Base-by-base conservation (phyloP, 2,329 filamentous ascomycete species). In the Pyrenophora seminiperda region DNA sequence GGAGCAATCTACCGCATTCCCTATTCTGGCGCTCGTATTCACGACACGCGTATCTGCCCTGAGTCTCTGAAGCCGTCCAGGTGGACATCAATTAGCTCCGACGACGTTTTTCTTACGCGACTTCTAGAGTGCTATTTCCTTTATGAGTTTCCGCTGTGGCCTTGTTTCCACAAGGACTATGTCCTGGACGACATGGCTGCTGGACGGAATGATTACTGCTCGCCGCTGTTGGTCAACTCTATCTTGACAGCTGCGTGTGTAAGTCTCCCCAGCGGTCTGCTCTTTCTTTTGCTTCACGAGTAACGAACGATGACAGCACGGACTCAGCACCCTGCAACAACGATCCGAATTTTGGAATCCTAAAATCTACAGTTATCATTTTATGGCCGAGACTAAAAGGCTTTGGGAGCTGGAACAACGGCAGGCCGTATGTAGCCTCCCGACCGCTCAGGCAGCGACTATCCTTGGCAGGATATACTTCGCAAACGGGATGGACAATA, bases 101-200 rank as follows among this genome's bases (percentile, higher is more conserved):
- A 56, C 27, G 43, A 59, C 22, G 30, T 36, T n/a, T 44, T 59
- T 7, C 20, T 54, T 32, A 30, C 37, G 10, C 13, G 29, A 20
- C 53, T 54, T n/a, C 33, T 59, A n/a, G 32, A 54, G 19, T 10
- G 11, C 2, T 59, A 56, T 14, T 54, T 59, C 15, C 19, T 48
- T 4, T 47, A 50, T 19, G 50, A 56, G 27, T 56, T 38, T 18
- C 46, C 40, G 2, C 44, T 37, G 10, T 53, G 24, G 20, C 29
- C 43, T 4, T 47, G 38, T 22, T 54, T 59, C 27, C 55, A 59
- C 14, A 58, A 54, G 31, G 53, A 59, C 15, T 14, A 41, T n/a
- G 52, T 59, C 20, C 43, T 59, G 11, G 47, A 48, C 4, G 56
- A 56, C 24, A 45, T 59, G 38, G 17, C 41, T 10, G n/a, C 49